phyloP scores from a whole-genome alignment of 2,329 filamentous ascomycete species.

The Sclerotinia sclerotiorum region DNA sequence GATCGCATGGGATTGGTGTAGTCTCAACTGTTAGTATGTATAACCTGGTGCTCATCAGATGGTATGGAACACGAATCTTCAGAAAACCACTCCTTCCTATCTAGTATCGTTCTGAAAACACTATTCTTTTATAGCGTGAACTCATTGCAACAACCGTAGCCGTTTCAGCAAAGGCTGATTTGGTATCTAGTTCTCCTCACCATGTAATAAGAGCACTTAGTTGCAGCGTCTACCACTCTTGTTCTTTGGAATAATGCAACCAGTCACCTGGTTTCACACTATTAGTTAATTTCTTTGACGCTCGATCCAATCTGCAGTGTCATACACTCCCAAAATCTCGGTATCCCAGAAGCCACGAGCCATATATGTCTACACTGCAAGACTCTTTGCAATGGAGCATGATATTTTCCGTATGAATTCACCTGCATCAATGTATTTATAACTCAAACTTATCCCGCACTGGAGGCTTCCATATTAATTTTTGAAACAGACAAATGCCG shows the following conservation, averaged over 20 bases:
- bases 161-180: not conserved
- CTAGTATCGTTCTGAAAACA: too few species aligned
- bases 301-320: accelerated
- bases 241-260: not conserved
- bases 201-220: not conserved
- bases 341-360: not conserved
- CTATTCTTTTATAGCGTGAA: too few species aligned
- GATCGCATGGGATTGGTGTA: not conserved
- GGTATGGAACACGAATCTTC: not conserved
- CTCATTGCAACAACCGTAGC: not conserved
- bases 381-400: not conserved
- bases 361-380: not conserved
- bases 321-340: not conserved
- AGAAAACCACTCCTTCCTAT: too few species aligned
- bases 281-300: too few species aligned
- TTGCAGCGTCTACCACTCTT: not conserved
- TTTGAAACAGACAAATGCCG: too few species aligned
- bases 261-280: not conserved
- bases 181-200: not conserved
- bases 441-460: not conserved
- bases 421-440: not conserved
- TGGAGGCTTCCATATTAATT: too few species aligned
- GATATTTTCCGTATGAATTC: not conserved
- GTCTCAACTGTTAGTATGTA: not conserved
- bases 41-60: not conserved